These are phyloP conservation scores for Potentilla sterilis DNA, from an alignment of 306 rosid species.

Conservation along the genomic window DNA sequence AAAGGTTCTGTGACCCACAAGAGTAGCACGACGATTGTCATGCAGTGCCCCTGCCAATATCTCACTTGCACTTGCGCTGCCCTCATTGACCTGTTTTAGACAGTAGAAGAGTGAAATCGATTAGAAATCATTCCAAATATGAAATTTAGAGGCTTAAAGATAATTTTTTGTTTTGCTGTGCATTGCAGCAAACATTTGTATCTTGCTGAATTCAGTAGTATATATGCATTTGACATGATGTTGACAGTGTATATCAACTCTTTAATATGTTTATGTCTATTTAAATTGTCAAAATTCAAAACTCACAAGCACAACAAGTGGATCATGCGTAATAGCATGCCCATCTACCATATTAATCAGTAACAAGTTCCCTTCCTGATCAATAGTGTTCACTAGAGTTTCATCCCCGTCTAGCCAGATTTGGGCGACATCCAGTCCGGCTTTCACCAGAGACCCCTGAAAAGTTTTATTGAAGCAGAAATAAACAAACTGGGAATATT, in stretches of 20 bases:
- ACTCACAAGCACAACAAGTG: constrained; percentile 92
- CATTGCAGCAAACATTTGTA: not conserved
- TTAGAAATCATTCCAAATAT: not conserved
- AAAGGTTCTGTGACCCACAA: constrained; percentile 87
- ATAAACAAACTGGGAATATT: not conserved
- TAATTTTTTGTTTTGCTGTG: not conserved
- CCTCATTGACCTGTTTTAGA: constrained; percentile 81
- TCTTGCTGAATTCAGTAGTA: not conserved
- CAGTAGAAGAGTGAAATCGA: not conserved
- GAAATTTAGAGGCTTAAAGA: not conserved
- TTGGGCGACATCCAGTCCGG: constrained; percentile 93
- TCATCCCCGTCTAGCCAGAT: constrained; percentile 96
- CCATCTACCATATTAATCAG: constrained; percentile 82
- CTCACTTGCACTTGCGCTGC: constrained; percentile 98
- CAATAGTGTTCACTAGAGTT: constrained; percentile 87
- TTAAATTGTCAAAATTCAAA: not conserved
- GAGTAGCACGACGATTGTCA: constrained; percentile 87
- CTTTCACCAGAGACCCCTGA: constrained; percentile 93
- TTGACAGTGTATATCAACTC: not conserved
- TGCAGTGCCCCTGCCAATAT: constrained; percentile 94
- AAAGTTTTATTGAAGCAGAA: constrained; percentile 13
- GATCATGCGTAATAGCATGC: constrained; percentile 90
- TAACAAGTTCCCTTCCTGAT: constrained; percentile 74
- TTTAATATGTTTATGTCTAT: no score
- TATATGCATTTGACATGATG: not conserved